These are phyloP conservation scores for Phaeodactylum tricornutum DNA, from an alignment of 108 stramenopile species.

Conservation along the genomic window DNA sequence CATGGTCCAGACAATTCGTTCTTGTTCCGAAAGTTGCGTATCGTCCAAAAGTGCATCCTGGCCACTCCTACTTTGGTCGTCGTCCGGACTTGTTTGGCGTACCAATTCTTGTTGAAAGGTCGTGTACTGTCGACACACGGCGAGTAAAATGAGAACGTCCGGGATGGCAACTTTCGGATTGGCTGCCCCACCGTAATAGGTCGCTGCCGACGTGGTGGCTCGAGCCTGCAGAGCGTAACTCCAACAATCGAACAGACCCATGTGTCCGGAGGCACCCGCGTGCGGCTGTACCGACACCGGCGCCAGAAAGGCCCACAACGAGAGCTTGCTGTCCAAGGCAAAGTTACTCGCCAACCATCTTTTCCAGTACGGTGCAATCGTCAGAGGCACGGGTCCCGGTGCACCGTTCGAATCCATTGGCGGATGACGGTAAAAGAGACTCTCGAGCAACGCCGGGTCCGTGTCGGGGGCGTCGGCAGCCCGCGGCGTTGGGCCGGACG, in stretches of 20 bases:
- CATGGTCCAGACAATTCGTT: conserved; percentile 12
- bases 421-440: conserved; percentile 14
- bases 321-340: conserved; percentile 58
- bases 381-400: conserved; percentile 11
- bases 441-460: conserved; percentile 1
- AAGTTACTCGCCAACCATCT: conserved; percentile 19
- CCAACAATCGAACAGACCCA: conserved; percentile 76
- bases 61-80: conserved; percentile 1
- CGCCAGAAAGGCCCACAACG: conserved; percentile 42
- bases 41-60: too few relatives aligned
- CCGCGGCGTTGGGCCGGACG: background rate
- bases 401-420: background rate
- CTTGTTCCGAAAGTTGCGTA: background rate
- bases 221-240: conserved; percentile 43
- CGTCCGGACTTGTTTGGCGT: background rate
- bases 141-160: conserved; percentile 64
- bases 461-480: background rate
- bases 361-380: conserved; percentile 39
- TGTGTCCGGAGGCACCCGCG: conserved; percentile 60
- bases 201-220: conserved; percentile 10
- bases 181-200: conserved; percentile 10
- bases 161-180: conserved; percentile 36
- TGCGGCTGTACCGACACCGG: conserved; percentile 53
- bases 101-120: conserved; percentile 20
- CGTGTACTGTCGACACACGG: conserved; percentile 47